These are phyloP conservation scores for Scenedesmus sp. DNA, from an alignment of 163 green algal species.

Conservation along the genomic window DNA sequence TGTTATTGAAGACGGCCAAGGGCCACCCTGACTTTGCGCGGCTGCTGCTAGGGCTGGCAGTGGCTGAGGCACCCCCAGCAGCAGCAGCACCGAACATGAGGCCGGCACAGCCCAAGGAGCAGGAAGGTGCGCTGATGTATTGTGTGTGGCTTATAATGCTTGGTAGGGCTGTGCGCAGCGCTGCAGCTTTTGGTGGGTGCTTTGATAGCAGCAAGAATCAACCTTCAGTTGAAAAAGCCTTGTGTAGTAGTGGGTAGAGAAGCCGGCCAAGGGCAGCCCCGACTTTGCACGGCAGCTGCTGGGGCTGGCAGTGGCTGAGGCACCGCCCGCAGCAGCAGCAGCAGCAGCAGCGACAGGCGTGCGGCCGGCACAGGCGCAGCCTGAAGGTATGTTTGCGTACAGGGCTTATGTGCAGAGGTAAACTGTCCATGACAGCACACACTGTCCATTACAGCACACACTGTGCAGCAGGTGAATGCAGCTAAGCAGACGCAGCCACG, in stretches of 20 bases:
- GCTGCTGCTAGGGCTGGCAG: conserved; percentile 20
- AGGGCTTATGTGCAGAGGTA: too few relatives aligned
- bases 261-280: conserved; percentile 12
- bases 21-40: conserved; percentile 14
- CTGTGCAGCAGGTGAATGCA: too few relatives aligned
- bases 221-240: too few relatives aligned
- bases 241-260: background rate
- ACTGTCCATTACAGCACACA: too few relatives aligned
- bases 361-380: background rate
- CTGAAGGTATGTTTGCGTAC: too few relatives aligned
- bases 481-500: too few relatives aligned
- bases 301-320: background rate
- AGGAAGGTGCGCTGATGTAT: background rate
- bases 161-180: too few relatives aligned
- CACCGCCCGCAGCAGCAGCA: too few relatives aligned
- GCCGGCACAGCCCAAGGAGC: too few relatives aligned
- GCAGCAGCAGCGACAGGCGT: background rate
- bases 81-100: background rate
- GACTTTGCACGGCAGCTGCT: conserved; percentile 24
- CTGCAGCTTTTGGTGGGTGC: too few relatives aligned
- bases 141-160: background rate
- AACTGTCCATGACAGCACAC: too few relatives aligned
- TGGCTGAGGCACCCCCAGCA: background rate
- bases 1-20: background rate
- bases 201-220: too few relatives aligned